phyloP scores from a whole-genome alignment of 2,329 filamentous ascomycete genomes.

The Colletotrichum euphorbiae region DNA sequence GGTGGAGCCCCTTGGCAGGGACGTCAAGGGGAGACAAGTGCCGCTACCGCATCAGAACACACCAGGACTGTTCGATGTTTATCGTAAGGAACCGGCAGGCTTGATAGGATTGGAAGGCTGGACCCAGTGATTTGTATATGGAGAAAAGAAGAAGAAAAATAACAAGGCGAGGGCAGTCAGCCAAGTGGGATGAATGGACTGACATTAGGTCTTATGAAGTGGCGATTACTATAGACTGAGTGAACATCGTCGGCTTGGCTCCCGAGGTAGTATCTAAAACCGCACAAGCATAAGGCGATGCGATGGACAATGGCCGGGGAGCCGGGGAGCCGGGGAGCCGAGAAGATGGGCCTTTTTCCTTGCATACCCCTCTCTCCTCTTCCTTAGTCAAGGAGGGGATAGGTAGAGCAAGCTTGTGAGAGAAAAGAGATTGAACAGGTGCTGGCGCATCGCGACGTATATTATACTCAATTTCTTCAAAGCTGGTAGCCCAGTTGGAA shows the following conservation, averaged over 20 bases:
- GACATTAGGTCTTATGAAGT: no score
- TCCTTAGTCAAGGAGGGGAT: no score
- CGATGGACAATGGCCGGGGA: background rate
- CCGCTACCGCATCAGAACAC: slow-evolving; percentile 14
- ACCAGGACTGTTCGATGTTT: slow-evolving; percentile 22
- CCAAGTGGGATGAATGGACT: background rate
- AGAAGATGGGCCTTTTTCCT: no score
- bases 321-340: no score
- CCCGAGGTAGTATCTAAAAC: slow-evolving; percentile 3
- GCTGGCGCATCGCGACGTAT: slow-evolving; percentile 21
- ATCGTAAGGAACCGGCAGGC: background rate
- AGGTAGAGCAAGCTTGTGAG: background rate
- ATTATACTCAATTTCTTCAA: slow-evolving; percentile 11
- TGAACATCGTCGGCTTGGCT: background rate
- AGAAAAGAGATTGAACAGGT: background rate
- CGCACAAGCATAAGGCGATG: background rate
- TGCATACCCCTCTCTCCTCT: no score
- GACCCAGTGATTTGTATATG: background rate
- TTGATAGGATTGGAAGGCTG: background rate
- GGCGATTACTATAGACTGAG: background rate
- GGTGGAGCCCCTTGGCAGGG: background rate
- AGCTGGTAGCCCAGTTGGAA: background rate
- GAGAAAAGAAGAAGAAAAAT: no score
- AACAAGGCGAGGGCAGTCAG: background rate
- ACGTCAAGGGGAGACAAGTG: slow-evolving; percentile 11